Evolutionary conservation across 768 basidiomycete genomes (phyloP).

Genomic region (Mycena maculata): DNA sequence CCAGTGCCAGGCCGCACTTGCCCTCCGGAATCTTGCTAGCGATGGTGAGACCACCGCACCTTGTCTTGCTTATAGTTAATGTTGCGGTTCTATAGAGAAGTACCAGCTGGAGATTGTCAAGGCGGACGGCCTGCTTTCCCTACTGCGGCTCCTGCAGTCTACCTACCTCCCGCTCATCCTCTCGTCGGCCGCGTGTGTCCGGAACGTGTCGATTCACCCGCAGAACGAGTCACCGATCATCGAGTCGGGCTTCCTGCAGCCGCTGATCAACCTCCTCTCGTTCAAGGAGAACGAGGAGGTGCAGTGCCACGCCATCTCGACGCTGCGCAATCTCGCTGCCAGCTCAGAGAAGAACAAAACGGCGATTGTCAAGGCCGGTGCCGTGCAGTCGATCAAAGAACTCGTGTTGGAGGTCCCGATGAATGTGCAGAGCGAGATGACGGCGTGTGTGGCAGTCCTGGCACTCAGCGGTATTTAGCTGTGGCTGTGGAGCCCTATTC

Average conservation of each 20-base stretch:
- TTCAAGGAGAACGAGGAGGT: constrained; percentile 99
- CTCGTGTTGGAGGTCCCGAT: constrained; percentile 94
- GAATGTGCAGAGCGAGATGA: constrained; percentile 99
- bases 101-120: constrained; percentile 99
- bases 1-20: constrained; percentile 97
- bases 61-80: not conserved
- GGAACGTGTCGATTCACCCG: constrained; percentile 99
- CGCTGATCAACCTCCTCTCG: constrained; percentile 93
- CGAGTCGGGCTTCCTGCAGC: constrained; percentile 96
- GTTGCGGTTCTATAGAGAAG: constrained; percentile 73
- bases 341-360: constrained; percentile 98
- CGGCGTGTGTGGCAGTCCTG: constrained; percentile 96
- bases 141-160: constrained; percentile 94
- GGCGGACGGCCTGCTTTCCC: constrained; percentile 89
- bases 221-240: constrained; percentile 99
- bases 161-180: constrained; percentile 98
- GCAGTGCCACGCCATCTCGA: constrained; percentile 98
- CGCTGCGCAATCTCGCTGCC: constrained; percentile 94
- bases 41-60: constrained; percentile 64
- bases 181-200: constrained; percentile 97
- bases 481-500: not conserved
- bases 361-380: constrained; percentile 97
- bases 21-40: constrained; percentile 94
- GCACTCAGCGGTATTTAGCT: constrained; percentile 87
- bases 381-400: constrained; percentile 96